Base-by-base conservation (phyloP, 1,284 basidiomycete species). In the Tilletia caries region DNA sequence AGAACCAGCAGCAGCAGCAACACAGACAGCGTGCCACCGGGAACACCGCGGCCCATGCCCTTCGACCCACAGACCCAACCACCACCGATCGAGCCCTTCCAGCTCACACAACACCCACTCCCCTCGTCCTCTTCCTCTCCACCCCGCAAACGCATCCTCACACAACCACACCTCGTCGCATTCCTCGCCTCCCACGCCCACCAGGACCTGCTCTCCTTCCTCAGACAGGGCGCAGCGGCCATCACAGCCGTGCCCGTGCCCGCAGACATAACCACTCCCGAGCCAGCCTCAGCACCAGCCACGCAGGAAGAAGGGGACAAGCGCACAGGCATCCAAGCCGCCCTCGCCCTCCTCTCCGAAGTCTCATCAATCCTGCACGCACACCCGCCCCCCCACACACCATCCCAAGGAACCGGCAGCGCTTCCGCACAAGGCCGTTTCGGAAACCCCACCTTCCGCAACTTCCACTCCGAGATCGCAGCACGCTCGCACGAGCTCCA, bases 371-470 rank as follows among this genome's bases (percentile, higher is more conserved):
- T 82, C 1, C 92, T 80, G 79, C 85, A 50, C 85, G 91, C 58
- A 4, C 58, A 62, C 33, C 37, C 37, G 1, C 58, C 58, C 15
- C 52, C 52, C 8, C 58, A 20, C 6, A 10, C 32, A 27, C 58
- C 32, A 37, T 1, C 93, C 89, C 0, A 95, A 95, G 2, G 90
- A 95, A 0, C 95, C 75, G 97, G 97, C 82, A 89, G 91, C 71
- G 89, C 90, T 0, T 97, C 94, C 58, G 58, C 58, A 25, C 58
- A 62, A n/a, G 58, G 58, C 29, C 86, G 96, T 32, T 99, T 99
- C 79, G 96, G 95, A 1, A 99, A 99, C 84, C 95, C 95, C 1
- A 95, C 95, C 0, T 99, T 99, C 85, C 87, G 91, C 77, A 89
- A 88, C 0, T 95, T 98, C 79, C 93, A 95, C 79, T 92, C 95